Base-by-base conservation (phyloP, 208 protist species). In the Trypanosoma caninum region DNA sequence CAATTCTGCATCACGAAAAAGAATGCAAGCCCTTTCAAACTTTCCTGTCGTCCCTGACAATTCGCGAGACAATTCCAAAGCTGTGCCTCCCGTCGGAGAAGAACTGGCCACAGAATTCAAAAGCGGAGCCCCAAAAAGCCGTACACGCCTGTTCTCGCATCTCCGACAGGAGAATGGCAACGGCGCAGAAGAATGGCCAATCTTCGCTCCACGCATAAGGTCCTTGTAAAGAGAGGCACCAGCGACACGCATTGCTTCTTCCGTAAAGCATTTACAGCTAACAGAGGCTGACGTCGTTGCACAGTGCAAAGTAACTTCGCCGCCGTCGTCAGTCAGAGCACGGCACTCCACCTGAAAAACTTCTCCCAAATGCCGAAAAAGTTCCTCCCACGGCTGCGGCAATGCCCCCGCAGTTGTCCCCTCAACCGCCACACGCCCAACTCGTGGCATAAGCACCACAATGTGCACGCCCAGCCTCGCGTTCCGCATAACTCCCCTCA, bases 401-500 rank as follows among this genome's bases (percentile, higher is more conserved):
- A 78, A 5, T 47, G 22, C 40, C 38, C 23, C 31, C 13, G 33
- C 46, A 1, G 47, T 31, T 11, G 55, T 28, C 16, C 54, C 23
- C n/a, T 33, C 30, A 9, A 27, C 18, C 0, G 38, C 25, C 11
- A 54, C 23, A 56, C 88, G 88, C n/a, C 74, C 23, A 2, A 78
- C 79, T 0, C 82, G 74, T 0, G 89, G 89, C 58, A 95, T 60
- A 11, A 93, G 79, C 51, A 93, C 52, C 10, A 93, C 77, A 13
- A 95, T 14, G 25, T 82, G 48, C 52, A 82, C 45, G 42, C 54
- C 22, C 20, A 89, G 48, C 0, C 33, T 35, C 18, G 89, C 85
- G 69, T 92, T 92, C 56, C 70, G 69, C 82, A 92, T 93, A 11
- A 91, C 81, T n/a, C 55, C 63, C 54, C 76, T 58, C 54, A 95